These are phyloP conservation scores for Wickerhamomyces subpelliculosus DNA, from an alignment of 805 yeast species.

Conservation along the genomic window DNA sequence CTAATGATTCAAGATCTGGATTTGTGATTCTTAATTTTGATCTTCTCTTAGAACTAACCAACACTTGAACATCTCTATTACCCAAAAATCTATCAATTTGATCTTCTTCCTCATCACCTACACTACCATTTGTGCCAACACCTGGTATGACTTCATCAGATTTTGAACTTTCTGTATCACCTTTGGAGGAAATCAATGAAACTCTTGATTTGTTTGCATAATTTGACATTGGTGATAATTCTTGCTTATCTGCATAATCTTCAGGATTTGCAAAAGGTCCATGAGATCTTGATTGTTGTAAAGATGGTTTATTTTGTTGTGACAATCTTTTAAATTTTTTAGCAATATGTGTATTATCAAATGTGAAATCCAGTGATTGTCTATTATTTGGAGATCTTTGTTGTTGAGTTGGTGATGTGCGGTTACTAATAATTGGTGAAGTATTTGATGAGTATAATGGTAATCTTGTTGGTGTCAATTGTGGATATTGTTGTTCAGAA, in stretches of 20 bases:
- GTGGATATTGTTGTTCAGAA: not conserved
- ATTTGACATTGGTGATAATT: conserved; percentile 8
- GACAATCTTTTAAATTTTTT: conserved; percentile 4
- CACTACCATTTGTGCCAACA: not conserved
- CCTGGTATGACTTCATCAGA: not conserved
- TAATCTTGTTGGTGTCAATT: conserved; percentile 1
- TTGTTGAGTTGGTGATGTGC: no score
- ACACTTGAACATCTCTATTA: conserved; percentile 60
- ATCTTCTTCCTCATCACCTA: conserved; percentile 14
- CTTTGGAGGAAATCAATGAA: conserved; percentile 5
- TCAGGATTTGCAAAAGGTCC: conserved; percentile 20
- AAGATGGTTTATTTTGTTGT: not conserved
- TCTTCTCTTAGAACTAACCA: conserved; percentile 60
- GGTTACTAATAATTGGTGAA: not conserved
- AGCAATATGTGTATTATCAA: conserved; percentile 3
- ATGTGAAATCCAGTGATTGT: conserved; percentile 5
- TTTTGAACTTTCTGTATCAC: conserved; percentile 1
- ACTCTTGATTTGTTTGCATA: conserved; percentile 8
- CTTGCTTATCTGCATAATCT: conserved; percentile 17
- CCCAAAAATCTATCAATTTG: conserved; percentile 37
- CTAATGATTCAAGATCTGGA: conserved; percentile 37
- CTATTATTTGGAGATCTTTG: not conserved
- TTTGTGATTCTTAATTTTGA: conserved; percentile 54
- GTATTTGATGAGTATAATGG: not conserved
- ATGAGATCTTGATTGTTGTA: conserved; percentile 1